Base-by-base conservation (phyloP, 805 yeast species). In the Wickerhamiella dianesei region DNA sequence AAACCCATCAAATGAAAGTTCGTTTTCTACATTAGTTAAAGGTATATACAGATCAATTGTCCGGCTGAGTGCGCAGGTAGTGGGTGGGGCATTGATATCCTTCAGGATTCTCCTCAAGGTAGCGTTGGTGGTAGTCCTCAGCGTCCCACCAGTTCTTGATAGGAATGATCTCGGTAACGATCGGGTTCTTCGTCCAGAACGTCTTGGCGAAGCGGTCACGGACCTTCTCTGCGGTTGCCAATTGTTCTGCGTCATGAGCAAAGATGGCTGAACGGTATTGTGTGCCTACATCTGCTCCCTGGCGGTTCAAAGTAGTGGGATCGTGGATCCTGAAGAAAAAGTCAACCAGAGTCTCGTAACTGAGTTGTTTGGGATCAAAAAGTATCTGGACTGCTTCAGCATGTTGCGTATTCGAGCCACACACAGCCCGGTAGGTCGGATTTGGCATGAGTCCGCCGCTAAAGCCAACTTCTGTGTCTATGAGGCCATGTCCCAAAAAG, bases 51-150 rank as follows among this genome's bases (percentile, higher is more conserved):
- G n/a, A n/a, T n/a, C n/a, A 25, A 12, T 12, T 25, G 32, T 25
- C 12, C 6, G 41, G 41, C 17, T 13, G n/a, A 8, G 77, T 72
- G 66, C 97, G 79, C 46, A 84, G 61, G 55, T 73, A 87, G 60
- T 89, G 97, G 3, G 89, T 78, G 18, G 95, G 89, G 62, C 97
- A 89, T 49, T 82, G 84, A 63, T 88, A 86, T 3, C 96, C 96
- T 3, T 67, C 64, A 2, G 96, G 94, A 61, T 89, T 86, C 58
- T 76, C 79, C 48, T 73, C 72, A 56, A 89, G 69, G 62, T 92
- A 89, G 51, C 72, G 59, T 62, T 89, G 97, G 63, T 89, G 98
- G 62, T 88, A 89, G 35, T 79, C 88, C 64, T 89, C 98, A n/a
- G 96, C 97, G 60, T 88, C 96, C 69, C 79, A 81, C 72, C 84